Evolutionary conservation across 768 basidiomycete species (phyloP).

Genomic region (Leccinum subtestaceum): DNA sequence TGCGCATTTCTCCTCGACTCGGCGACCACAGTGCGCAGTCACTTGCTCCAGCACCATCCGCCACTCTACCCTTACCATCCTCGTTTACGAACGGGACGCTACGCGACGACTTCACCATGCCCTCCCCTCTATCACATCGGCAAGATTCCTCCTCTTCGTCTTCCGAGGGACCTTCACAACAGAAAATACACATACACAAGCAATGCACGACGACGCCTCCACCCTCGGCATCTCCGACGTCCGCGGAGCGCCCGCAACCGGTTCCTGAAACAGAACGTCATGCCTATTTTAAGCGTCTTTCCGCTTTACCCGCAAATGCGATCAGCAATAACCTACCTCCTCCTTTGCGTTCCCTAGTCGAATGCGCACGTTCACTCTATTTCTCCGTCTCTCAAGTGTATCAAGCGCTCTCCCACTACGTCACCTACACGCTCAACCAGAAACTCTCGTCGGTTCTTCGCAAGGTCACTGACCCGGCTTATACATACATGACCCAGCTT

Average conservation of each 20-base stretch:
- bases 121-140: conserved; percentile 39
- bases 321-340: conserved; percentile 67
- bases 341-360: conserved; percentile 67
- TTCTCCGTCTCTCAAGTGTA: conserved; percentile 92
- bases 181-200: conserved; percentile 21
- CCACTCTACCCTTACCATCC: conserved; percentile 7
- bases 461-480: conserved; percentile 85
- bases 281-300: conserved; percentile 92
- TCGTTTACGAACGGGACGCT: conserved; percentile 14
- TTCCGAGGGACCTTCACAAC: conserved; percentile 29
- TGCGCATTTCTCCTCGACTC: conserved; percentile 51
- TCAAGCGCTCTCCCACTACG: conserved; percentile 84
- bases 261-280: conserved; percentile 75
- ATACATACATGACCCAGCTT: conserved; percentile 73
- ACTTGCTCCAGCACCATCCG: conserved; percentile 23
- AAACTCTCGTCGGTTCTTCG: conserved; percentile 75
- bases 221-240: conserved; percentile 39
- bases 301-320: conserved; percentile 62
- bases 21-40: conserved; percentile 30
- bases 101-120: conserved; percentile 35
- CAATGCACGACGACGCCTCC: conserved; percentile 31
- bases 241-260: conserved; percentile 34
- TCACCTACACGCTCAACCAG: conserved; percentile 78
- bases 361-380: conserved; percentile 88
- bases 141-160: conserved; percentile 48